Base-by-base conservation (phyloP, 2,329 filamentous ascomycete genomes). In the Bisporella sp. region DNA sequence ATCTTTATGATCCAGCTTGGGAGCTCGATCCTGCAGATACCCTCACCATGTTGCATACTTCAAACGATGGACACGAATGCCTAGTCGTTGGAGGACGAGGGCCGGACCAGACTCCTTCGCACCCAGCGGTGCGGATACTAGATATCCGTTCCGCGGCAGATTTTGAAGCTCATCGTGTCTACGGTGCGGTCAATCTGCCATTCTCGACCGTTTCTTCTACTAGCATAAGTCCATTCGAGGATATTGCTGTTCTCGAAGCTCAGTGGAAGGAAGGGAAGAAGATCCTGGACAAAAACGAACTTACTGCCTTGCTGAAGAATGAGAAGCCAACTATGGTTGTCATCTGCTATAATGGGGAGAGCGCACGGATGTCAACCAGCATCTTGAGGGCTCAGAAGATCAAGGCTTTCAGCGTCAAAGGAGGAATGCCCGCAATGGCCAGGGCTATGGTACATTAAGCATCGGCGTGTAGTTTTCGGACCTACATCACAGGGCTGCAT, bases 1-100 rank as follows among this genome's bases (percentile, higher is more conserved):
- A 79, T 60, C 73, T 72, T 7, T 80, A 80, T 52, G 76, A 80
- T 49, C 74, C 77, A 56, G 69, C 69, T 33, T 80, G 77, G 77
- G 76, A 79, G 31, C 30, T 52, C 4, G 45, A 44, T 9, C n/a
- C 40, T 37, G 11, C 12, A 5, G n/a, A 5, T 39, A 35, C 28
- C 6, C 8, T 47, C 6, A 6, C 31, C 29, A 28, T 12, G 4
- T 13, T 47, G 12, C 31, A 40, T 30, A 5, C 8, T 5, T n/a
- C n/a, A n/a, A n/a, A n/a, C n/a, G n/a, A n/a, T n/a, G n/a, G n/a
- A n/a, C n/a, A 12, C 6, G 6, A 5, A 6, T 6, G 6, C 5
- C 5, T 5, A 13, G 6, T 6, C 6, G 6, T 6, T 5, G n/a
- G 5, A 41, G n/a, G 5, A 12, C 5, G 6, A 6, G 5, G 5